Conservation (phyloP, 1,284 basidiomycete species). For the Pseudomicrostroma phylloplanum region DNA sequence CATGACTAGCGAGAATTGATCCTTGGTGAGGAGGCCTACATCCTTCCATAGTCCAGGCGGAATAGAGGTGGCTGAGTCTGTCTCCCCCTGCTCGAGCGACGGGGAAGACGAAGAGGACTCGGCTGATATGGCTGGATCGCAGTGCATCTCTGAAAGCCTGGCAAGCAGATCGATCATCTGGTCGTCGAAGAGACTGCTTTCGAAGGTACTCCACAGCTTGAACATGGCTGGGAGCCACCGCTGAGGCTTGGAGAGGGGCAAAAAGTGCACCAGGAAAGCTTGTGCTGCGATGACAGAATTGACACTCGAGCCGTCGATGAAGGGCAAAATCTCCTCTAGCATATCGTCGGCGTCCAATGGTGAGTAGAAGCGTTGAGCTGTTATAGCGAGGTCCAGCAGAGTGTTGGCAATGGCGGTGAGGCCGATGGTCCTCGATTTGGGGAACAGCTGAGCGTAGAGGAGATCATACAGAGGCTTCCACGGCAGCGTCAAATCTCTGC, state of each 20-base stretch:
- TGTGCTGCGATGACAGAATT: constrained; percentile 53
- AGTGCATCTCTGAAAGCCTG: constrained; percentile 68
- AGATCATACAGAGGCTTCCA: constrained; percentile 81
- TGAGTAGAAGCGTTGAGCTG: constrained; percentile 79
- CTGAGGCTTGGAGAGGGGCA: constrained; percentile 43
- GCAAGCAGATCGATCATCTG: constrained; percentile 76
- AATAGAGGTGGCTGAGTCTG: background rate
- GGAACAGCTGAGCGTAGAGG: constrained; percentile 72
- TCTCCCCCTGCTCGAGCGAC: background rate
- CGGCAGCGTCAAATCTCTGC: constrained; percentile 76
- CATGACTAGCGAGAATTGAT: constrained; percentile 78
- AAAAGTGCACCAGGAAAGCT: constrained; percentile 47
- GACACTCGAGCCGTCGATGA: constrained; percentile 67
- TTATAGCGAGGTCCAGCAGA: constrained; percentile 78
- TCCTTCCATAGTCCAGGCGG: constrained; percentile 59
- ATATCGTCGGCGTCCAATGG: constrained; percentile 82
- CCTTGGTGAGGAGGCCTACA: constrained; percentile 78
- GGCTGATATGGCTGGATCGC: constrained; percentile 40
- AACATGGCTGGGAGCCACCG: constrained; percentile 55
- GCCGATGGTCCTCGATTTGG: constrained; percentile 58
- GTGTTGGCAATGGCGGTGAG: constrained; percentile 67
- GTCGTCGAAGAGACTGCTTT: constrained; percentile 72
- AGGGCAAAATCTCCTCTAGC: constrained; percentile 70
- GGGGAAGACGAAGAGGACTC: background rate
- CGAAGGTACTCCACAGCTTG: constrained; percentile 77